phyloP scores from a whole-genome alignment of 768 basidiomycete genomes.

The Amyloporia xantha region DNA sequence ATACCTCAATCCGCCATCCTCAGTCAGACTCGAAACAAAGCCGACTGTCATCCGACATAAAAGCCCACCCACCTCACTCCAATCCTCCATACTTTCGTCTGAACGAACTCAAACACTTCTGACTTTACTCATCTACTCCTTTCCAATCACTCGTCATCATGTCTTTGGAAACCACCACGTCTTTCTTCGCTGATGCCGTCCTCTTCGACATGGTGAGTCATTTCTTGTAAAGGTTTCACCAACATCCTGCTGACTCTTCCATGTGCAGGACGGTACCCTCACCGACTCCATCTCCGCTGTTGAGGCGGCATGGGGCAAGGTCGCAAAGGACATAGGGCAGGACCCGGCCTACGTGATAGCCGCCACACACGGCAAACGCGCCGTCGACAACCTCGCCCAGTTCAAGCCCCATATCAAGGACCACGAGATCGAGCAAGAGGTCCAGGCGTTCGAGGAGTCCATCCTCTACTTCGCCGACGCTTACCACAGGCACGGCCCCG shows the following conservation, averaged over 20 bases:
- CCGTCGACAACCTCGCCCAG: conserved; percentile 62
- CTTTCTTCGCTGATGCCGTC: conserved; percentile 51
- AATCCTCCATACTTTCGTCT: background rate
- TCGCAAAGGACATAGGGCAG: conserved; percentile 62
- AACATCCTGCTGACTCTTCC: background rate
- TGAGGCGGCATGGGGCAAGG: conserved; percentile 70
- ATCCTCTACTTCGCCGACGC: conserved; percentile 66
- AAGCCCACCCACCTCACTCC: background rate
- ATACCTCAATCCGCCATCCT: background rate
- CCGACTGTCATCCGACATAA: background rate
- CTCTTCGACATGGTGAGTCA: conserved; percentile 59
- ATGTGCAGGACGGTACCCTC: conserved; percentile 54
- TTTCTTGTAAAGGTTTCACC: background rate
- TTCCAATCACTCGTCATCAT: conserved; percentile 7
- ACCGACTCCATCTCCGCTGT: conserved; percentile 71
- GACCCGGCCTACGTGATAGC: conserved; percentile 63
- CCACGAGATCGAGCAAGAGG: conserved; percentile 53
- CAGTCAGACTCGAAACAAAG: background rate
- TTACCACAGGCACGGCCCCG: conserved; percentile 37
- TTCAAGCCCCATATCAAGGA: conserved; percentile 51
- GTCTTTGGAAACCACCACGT: conserved; percentile 16
- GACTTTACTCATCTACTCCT: background rate
- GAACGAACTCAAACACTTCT: too few relatives aligned
- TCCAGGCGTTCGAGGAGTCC: conserved; percentile 54
- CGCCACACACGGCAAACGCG: conserved; percentile 74